Evolutionary conservation across 306 rosid species (phyloP).

Genomic region (Bauhinia variegata): DNA sequence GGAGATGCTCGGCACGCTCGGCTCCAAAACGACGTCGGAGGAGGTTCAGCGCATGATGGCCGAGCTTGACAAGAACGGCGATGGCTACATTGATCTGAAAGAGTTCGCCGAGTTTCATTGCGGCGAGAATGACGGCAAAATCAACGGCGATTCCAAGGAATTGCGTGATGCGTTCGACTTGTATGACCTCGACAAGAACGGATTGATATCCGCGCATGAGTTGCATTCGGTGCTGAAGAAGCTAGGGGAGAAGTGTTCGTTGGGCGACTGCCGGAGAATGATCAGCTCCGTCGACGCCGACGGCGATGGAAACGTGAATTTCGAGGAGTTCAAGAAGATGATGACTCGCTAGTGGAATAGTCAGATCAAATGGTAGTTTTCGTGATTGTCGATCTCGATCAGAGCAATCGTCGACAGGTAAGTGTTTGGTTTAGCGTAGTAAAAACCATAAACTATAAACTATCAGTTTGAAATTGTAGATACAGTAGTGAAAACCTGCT

Average conservation of each 20-base stretch:
- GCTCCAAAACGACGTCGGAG: conserved; percentile 55
- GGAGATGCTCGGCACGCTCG: conserved; percentile 60
- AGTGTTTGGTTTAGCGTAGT: neutral
- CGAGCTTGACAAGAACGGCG: conserved; percentile 78
- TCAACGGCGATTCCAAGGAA: conserved; percentile 45
- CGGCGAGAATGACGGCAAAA: neutral
- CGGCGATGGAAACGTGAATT: conserved; percentile 85
- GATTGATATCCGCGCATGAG: conserved; percentile 73
- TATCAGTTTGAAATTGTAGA: neutral
- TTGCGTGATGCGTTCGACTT: conserved; percentile 87
- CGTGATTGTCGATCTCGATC: too few relatives aligned
- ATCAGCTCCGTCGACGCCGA: conserved; percentile 83
- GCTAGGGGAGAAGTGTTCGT: conserved; percentile 81
- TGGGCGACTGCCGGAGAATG: conserved; percentile 70
- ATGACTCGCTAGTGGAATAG: conserved; percentile 54
- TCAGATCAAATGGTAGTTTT: conserved; percentile 23
- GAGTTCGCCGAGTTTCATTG: conserved; percentile 76
- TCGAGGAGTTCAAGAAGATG: conserved; percentile 97
- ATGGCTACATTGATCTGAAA: conserved; percentile 73
- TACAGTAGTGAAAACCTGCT: neutral
- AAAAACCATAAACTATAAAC: too few relatives aligned
- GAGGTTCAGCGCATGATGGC: conserved; percentile 76
- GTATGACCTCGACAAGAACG: conserved; percentile 88
- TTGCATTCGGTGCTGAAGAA: conserved; percentile 67
- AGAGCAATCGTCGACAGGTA: too few relatives aligned